phyloP scores from a whole-genome alignment of 352 stramenopile species.

The Pythium chondricola region DNA sequence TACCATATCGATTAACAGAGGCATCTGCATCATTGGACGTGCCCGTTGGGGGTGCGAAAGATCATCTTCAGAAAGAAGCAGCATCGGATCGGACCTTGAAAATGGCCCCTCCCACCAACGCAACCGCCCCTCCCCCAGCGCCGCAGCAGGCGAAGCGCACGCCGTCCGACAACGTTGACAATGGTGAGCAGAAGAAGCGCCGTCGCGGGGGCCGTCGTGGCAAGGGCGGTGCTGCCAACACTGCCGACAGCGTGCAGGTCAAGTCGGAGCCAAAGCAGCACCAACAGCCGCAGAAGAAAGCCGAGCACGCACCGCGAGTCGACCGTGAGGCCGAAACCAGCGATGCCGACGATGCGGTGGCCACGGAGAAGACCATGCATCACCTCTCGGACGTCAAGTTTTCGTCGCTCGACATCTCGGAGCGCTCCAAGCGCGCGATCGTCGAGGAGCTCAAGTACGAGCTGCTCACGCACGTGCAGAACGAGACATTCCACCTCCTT shows the following conservation, averaged over 20 bases:
- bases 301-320: slow-evolving; percentile 1
- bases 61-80: background rate
- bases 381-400: slow-evolving; percentile 23
- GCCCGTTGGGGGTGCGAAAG: background rate
- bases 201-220: slow-evolving; percentile 40
- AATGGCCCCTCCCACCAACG: background rate
- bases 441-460: slow-evolving; percentile 62
- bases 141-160: slow-evolving; percentile 29
- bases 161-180: slow-evolving; percentile 24
- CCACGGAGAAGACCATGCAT: slow-evolving; percentile 18
- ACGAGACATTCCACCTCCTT: slow-evolving; percentile 49
- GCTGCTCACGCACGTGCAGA: slow-evolving; percentile 81
- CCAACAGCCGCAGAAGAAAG: too few relatives aligned
- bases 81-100: background rate
- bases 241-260: background rate
- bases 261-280: slow-evolving; percentile 6
- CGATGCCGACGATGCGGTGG: slow-evolving; percentile 4
- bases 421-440: slow-evolving; percentile 39
- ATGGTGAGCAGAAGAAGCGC: slow-evolving; percentile 38
- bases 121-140: slow-evolving; percentile 7
- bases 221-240: slow-evolving; percentile 5
- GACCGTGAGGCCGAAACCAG: background rate
- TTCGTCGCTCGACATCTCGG: slow-evolving; percentile 21
- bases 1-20: too few relatives aligned
- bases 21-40: too few relatives aligned